A percentile compares a stretch with the other conserved stretches of the same genome.
Conservation (phyloP, 139 green algal genomes). For the Coelastrella sp. region DNA sequence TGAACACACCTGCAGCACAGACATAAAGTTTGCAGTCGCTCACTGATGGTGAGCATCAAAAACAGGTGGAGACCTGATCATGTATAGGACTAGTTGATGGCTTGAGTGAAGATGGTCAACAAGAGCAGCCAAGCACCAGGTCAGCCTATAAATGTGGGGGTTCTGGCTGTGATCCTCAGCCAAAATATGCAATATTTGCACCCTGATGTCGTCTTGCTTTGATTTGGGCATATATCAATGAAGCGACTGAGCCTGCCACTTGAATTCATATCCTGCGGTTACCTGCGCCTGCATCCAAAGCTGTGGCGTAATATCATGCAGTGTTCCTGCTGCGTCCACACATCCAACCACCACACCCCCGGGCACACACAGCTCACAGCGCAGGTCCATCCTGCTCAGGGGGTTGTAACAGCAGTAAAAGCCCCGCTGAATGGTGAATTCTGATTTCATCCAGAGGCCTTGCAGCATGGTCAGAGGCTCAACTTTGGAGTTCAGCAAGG, state of each 20-base stretch:
- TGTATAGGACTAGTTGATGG: no score
- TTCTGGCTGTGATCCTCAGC: no score
- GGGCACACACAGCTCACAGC: conserved; percentile 69
- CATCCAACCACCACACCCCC: conserved; percentile 47
- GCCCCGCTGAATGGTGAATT: conserved; percentile 62
- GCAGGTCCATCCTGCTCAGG: conserved; percentile 68
- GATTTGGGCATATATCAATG: no score
- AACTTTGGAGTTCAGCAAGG: conserved; percentile 54
- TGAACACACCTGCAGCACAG: conserved; percentile 47
- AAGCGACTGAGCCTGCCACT: no score
- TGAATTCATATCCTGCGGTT: no score
- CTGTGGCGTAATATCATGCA: conserved; percentile 43
- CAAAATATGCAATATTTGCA: no score
- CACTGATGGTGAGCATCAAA: no score
- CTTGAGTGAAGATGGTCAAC: no score
- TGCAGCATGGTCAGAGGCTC: conserved; percentile 59
- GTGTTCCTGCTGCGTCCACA: conserved; percentile 34
- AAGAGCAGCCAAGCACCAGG: no score
- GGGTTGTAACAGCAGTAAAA: conserved; percentile 81
- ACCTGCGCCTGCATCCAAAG: conserved; percentile 48
- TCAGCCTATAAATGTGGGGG: no score
- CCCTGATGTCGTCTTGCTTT: no score
- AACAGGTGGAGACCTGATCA: no score
- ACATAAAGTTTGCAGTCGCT: not conserved
- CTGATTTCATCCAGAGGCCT: conserved; percentile 21